Evolutionary conservation across 148 eudicot genomes (phyloP).

Genomic region (Vaccinium macrocarpon): DNA sequence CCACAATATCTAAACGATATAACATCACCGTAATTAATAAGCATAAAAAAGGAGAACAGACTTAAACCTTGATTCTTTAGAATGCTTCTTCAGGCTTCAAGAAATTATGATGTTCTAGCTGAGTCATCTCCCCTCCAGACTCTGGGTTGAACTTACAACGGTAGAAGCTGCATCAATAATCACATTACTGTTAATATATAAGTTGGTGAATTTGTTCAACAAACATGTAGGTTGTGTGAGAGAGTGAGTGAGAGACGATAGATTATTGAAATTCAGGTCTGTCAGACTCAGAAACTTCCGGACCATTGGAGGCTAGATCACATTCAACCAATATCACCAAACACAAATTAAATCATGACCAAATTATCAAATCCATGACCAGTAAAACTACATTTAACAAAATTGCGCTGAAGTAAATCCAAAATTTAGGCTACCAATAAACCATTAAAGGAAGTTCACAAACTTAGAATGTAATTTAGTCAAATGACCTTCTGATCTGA

Average conservation of each 20-base stretch:
- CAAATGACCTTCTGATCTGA: neutral
- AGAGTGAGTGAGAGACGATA: neutral
- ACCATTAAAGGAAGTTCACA: neutral
- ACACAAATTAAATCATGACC: neutral
- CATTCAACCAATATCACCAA: neutral
- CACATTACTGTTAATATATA: neutral
- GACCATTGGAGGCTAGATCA: neutral
- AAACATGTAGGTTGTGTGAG: neutral
- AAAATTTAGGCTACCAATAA: neutral
- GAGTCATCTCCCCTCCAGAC: slow-evolving; percentile 67
- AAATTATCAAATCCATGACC: neutral
- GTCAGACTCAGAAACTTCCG: neutral
- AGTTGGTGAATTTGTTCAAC: neutral
- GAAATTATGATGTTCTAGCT: slow-evolving; percentile 45
- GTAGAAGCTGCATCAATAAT: slow-evolving; percentile 53
- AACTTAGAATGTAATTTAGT: neutral
- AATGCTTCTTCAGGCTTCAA: slow-evolving; percentile 50
- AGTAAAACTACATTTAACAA: neutral
- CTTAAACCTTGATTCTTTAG: slow-evolving; percentile 10
- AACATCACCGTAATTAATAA: neutral
- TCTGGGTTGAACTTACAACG: slow-evolving; percentile 59
- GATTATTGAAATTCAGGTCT: neutral
- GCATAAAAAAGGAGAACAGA: neutral
- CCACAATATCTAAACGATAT: neutral
- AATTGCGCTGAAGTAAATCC: neutral